Conservation (phyloP, 805 yeast species). For the Cyberlindnera americana region DNA sequence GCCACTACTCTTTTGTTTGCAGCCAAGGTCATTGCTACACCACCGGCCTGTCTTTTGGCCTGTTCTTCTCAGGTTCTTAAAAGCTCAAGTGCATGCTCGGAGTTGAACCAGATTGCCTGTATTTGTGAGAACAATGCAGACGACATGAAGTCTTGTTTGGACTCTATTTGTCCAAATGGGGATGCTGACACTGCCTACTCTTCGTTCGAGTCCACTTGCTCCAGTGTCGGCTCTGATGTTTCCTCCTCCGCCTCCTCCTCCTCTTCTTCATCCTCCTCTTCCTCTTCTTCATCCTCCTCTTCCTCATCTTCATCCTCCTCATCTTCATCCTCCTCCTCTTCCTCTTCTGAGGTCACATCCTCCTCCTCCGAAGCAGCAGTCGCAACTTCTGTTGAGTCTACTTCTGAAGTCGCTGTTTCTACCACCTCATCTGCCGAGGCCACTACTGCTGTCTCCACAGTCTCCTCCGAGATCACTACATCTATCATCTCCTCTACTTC, state of each 20-base stretch:
- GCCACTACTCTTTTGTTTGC: conserved; percentile 18
- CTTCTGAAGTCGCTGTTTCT: conserved; percentile 17
- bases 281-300: conserved; percentile 30
- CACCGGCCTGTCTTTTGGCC: conserved; percentile 90
- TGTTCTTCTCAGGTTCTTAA: conserved; percentile 74
- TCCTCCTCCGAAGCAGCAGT: conserved; percentile 20
- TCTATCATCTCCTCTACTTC: conserved; percentile 18
- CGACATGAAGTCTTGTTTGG: conserved; percentile 59
- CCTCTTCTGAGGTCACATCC: conserved; percentile 25
- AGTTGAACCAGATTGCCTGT: conserved; percentile 64
- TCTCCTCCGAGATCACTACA: conserved; percentile 14
- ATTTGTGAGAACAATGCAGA: conserved; percentile 56
- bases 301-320: conserved; percentile 25
- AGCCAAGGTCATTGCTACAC: conserved; percentile 47
- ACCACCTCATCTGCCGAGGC: conserved; percentile 19
- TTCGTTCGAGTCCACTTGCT: conserved; percentile 54
- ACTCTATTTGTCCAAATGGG: conserved; percentile 64
- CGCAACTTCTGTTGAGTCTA: conserved; percentile 16
- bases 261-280: conserved; percentile 30
- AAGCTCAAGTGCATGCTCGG: conserved; percentile 47
- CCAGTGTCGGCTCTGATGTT: conserved; percentile 39
- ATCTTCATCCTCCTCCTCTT: conserved; percentile 22
- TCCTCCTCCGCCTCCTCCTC: conserved; percentile 32
- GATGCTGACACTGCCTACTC: conserved; percentile 53
- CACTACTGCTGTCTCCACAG: conserved; percentile 23